phyloP scores from a whole-genome alignment of 179 eudicot species.

The Pouteria campechiana region DNA sequence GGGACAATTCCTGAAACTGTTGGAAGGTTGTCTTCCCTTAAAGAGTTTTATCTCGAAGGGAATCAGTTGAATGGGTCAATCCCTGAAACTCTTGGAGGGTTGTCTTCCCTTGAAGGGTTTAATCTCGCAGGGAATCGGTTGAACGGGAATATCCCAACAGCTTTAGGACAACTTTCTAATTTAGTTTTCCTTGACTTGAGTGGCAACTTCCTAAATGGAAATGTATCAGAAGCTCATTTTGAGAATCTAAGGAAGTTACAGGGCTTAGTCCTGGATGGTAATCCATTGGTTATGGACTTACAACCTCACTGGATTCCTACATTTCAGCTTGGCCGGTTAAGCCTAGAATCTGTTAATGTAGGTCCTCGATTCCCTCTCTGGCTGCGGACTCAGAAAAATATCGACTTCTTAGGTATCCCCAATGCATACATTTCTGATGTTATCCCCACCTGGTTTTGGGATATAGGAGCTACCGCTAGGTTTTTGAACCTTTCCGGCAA shows the following conservation, averaged over 20 bases:
- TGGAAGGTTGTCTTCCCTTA: background rate
- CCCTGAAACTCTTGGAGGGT: constrained; percentile 6
- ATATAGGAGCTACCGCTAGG: no score
- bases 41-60: background rate
- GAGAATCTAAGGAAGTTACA: background rate
- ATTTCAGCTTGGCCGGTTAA: background rate
- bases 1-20: constrained; percentile 8
- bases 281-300: background rate
- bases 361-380: background rate
- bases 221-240: background rate
- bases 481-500: no score
- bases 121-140: background rate
- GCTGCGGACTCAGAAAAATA: background rate
- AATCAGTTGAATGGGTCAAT: background rate
- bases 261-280: background rate
- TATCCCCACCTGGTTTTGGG: background rate
- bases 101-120: background rate
- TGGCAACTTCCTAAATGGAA: background rate
- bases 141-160: constrained; percentile 5
- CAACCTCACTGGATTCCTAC: background rate
- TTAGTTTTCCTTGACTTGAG: background rate
- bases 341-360: background rate
- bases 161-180: background rate
- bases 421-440: background rate
- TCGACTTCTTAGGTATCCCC: background rate